Percentiles rank a stretch among this genome's conserved stretches.
These are phyloP conservation scores for Serendipita sp. DNA, from an alignment of 768 basidiomycete species.

Conservation along the genomic window DNA sequence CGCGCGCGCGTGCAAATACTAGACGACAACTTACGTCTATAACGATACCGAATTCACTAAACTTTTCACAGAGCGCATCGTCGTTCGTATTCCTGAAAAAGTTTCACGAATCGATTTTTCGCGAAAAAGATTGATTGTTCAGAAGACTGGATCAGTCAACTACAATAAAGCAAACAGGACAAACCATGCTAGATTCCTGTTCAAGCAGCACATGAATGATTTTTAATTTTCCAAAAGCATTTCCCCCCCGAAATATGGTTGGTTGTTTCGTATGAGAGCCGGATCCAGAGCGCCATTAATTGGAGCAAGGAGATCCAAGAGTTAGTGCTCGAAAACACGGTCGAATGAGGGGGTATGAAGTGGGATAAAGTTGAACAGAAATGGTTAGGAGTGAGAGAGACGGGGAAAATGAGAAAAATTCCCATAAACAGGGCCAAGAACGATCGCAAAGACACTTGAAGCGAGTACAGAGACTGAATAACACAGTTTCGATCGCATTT, in stretches of 20 bases:
- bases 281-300: background rate
- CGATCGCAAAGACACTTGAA: no score
- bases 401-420: slow-evolving; percentile 20
- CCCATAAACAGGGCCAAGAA: no score
- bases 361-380: slow-evolving; percentile 21
- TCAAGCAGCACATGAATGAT: slow-evolving; percentile 7
- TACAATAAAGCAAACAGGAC: background rate
- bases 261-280: background rate
- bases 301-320: no score
- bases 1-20: no score
- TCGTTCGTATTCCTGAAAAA: slow-evolving; percentile 94
- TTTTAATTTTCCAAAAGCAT: background rate
- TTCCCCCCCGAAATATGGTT: background rate
- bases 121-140: slow-evolving; percentile 34
- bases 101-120: slow-evolving; percentile 36
- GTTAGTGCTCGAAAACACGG: no score
- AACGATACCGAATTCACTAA: slow-evolving; percentile 65
- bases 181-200: slow-evolving; percentile 6
- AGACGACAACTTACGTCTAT: slow-evolving; percentile 72
- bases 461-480: no score
- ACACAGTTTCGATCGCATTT: no score
- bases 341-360: background rate
- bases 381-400: slow-evolving; percentile 34
- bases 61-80: slow-evolving; percentile 75
- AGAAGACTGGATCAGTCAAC: slow-evolving; percentile 21